Conservation (phyloP, 768 basidiomycete species). For the Lenzites betulinus region DNA sequence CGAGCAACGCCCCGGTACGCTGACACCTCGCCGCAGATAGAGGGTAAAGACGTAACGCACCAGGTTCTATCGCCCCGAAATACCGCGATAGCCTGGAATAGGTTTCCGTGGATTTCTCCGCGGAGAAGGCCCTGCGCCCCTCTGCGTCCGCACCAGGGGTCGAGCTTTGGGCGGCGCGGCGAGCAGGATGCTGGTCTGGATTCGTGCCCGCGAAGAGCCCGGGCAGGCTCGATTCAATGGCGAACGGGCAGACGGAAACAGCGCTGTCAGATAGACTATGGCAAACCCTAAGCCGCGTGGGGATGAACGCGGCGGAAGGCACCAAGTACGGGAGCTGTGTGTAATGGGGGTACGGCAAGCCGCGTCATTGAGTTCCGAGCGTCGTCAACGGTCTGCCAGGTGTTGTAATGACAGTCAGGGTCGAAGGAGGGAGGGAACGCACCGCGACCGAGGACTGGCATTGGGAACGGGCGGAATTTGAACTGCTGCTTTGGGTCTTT, state of each 20-base stretch:
- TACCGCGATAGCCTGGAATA: constrained; percentile 13
- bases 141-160: constrained; percentile 5
- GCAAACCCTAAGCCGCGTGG: constrained; percentile 8
- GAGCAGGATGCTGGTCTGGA: not conserved
- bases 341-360: not conserved
- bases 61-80: constrained; percentile 2
- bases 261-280: constrained; percentile 15
- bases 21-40: constrained; percentile 1
- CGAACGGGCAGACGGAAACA: not conserved
- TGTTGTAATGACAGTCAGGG: constrained; percentile 4
- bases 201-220: constrained; percentile 10
- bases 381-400: not conserved
- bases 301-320: not conserved
- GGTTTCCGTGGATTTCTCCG: constrained; percentile 9
- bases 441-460: not conserved
- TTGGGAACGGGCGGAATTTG: not conserved
- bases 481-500: not conserved
- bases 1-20: not conserved
- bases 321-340: not conserved
- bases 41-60: constrained; percentile 5
- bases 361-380: not conserved
- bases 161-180: not conserved
- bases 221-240: constrained; percentile 2
- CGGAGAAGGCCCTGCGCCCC: constrained; percentile 4
- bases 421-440: not conserved